Percentiles rank a stretch among this genome's conserved stretches.
These are phyloP conservation scores for Solanum bulbocastanum DNA, from an alignment of 257 asterid species.

Conservation along the genomic window DNA sequence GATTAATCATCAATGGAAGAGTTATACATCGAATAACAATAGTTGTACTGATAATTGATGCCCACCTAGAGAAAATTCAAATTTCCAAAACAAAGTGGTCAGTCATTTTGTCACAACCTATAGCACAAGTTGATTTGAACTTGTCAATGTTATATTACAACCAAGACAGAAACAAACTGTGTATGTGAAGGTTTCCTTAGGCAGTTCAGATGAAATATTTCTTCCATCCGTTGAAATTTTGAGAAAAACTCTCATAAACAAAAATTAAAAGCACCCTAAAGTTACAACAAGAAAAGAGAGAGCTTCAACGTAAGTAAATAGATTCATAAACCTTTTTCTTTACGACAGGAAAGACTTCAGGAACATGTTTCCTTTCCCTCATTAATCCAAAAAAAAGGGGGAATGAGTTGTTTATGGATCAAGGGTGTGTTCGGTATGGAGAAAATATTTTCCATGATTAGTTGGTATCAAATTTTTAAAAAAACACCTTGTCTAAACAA, in stretches of 20 bases:
- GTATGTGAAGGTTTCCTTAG: background rate
- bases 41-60: conserved; percentile 52
- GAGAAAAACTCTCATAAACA: background rate
- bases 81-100: background rate
- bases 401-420: background rate
- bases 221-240: background rate
- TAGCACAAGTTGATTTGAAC: background rate
- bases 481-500: background rate
- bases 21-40: conserved; percentile 49
- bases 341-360: background rate
- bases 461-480: background rate
- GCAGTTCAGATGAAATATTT: background rate
- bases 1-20: conserved; percentile 62
- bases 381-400: background rate
- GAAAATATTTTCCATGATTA: background rate
- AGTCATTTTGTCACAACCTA: background rate
- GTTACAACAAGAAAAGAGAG: background rate
- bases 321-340: background rate
- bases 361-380: background rate
- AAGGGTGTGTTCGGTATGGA: background rate
- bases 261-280: background rate
- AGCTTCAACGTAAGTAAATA: background rate
- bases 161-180: background rate
- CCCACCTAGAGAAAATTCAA: conserved; percentile 61
- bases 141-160: background rate